These are phyloP conservation scores for Solanum pennellii DNA, from an alignment of 257 asterid species.

Conservation along the genomic window DNA sequence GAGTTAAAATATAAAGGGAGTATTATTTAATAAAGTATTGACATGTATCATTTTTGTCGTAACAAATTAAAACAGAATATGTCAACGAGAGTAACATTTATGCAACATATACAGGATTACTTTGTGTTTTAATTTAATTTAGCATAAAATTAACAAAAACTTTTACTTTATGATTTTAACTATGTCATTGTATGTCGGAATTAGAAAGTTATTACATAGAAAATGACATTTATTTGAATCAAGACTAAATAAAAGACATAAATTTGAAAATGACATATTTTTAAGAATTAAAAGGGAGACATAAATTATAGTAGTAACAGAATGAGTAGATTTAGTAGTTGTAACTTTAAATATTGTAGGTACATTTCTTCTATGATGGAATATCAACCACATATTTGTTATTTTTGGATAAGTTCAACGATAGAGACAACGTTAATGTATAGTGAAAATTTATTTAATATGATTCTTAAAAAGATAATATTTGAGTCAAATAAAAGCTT, in stretches of 20 bases:
- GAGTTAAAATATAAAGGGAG: neutral
- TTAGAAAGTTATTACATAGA: neutral
- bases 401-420: neutral
- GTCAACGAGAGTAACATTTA: neutral
- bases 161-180: neutral
- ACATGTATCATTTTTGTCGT: neutral
- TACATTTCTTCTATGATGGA: neutral
- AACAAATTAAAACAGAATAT: neutral
- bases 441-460: too few species aligned
- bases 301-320: neutral
- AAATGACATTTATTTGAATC: neutral
- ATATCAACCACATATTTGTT: neutral
- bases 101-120: neutral
- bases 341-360: neutral
- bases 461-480: neutral
- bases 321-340: neutral
- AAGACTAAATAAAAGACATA: neutral
- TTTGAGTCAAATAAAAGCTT: neutral
- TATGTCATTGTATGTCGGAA: neutral
- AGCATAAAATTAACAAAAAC: neutral
- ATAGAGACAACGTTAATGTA: too few species aligned
- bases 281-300: neutral
- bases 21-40: neutral
- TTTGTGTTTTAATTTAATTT: neutral
- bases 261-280: neutral